Evolutionary conservation across 2,329 filamentous ascomycete species (phyloP).

Genomic region (Huntiella abstrusa): DNA sequence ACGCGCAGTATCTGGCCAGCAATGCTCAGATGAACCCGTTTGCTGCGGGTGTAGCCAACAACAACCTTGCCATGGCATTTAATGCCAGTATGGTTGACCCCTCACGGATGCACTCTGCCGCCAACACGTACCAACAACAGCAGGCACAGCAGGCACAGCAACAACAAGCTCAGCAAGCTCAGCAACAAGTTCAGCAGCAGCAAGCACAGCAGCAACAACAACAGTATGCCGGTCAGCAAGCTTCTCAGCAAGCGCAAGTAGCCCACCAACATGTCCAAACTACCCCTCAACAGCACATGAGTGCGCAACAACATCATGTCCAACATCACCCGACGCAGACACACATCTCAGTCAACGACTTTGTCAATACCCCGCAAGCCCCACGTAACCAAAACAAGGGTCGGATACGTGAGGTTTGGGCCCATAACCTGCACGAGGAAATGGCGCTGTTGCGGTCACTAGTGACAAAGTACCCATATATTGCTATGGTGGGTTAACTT

Average conservation of each 20-base stretch:
- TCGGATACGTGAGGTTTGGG: slow-evolving; percentile 92
- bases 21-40: slow-evolving; percentile 53
- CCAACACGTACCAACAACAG: slow-evolving; percentile 25
- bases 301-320: slow-evolving; percentile 37
- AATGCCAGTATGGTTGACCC: slow-evolving; percentile 21
- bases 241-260: slow-evolving; percentile 24
- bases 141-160: slow-evolving; percentile 18
- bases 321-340: slow-evolving; percentile 11
- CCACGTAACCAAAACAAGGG: slow-evolving; percentile 43
- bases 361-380: slow-evolving; percentile 20
- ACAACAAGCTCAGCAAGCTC: slow-evolving; percentile 16
- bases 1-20: slow-evolving; percentile 52
- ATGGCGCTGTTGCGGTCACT: slow-evolving; percentile 69
- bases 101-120: slow-evolving; percentile 10
- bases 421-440: slow-evolving; percentile 75
- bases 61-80: slow-evolving; percentile 36
- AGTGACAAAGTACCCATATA: slow-evolving; percentile 81
- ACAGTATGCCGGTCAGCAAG: slow-evolving; percentile 13
- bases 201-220: slow-evolving; percentile 17
- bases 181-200: too few relatives aligned
- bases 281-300: slow-evolving; percentile 10
- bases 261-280: slow-evolving; percentile 19
- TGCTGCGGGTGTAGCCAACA: slow-evolving; percentile 29
- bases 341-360: slow-evolving; percentile 23
- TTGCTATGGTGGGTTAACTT: slow-evolving; percentile 61